Evolutionary conservation across 2,329 filamentous ascomycete species (phyloP).

Genomic region (Grosmannia clavigera): DNA sequence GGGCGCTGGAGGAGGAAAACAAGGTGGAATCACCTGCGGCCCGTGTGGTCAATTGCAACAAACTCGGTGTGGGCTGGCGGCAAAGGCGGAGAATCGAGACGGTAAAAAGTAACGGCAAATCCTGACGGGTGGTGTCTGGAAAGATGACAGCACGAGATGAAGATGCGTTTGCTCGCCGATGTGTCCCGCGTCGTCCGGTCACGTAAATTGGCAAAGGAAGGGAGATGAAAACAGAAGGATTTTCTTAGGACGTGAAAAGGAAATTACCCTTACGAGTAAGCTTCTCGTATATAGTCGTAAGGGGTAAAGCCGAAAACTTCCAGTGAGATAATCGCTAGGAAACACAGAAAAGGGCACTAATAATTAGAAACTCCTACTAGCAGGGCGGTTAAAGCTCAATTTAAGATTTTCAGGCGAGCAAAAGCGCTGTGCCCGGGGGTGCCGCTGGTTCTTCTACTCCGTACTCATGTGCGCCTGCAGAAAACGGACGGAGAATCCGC

Average conservation of each 20-base stretch:
- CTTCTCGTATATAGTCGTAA: background rate
- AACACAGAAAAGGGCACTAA: background rate
- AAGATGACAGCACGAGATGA: background rate
- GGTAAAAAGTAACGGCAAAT: background rate
- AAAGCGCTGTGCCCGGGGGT: background rate
- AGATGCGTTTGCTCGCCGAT: background rate
- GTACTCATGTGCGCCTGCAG: background rate
- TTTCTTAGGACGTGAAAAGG: background rate
- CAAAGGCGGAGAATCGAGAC: background rate
- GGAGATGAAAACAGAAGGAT: background rate
- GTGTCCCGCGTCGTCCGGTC: background rate
- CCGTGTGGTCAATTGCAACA: background rate
- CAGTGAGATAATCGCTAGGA: background rate
- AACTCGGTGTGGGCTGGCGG: background rate
- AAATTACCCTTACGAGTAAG: background rate
- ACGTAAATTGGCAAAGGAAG: background rate
- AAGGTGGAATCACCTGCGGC: background rate
- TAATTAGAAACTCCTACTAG: background rate
- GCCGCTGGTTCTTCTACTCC: background rate
- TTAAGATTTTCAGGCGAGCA: background rate
- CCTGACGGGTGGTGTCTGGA: background rate
- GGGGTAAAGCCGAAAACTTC: background rate
- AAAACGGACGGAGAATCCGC: background rate
- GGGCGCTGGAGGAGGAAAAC: background rate
- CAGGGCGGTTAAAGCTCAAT: background rate